These are phyloP conservation scores for Adiantum capillusveneris DNA, from an alignment of 75 land plant species.

Conservation along the genomic window DNA sequence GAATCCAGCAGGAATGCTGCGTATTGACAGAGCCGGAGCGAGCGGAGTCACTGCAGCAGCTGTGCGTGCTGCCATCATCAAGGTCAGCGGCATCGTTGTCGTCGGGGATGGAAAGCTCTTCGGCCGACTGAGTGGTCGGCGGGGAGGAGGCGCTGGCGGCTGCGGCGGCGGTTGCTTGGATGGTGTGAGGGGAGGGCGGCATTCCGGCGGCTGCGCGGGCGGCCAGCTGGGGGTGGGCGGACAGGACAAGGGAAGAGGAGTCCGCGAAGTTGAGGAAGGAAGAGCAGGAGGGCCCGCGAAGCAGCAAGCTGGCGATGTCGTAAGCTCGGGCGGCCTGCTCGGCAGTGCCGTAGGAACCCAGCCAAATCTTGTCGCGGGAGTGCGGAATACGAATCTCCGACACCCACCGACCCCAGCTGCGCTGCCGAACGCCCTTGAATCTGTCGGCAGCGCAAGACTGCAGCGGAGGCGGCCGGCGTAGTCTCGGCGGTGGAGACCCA, in stretches of 20 bases:
- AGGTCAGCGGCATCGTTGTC: not conserved
- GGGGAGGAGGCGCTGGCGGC: not conserved
- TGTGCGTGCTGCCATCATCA: not conserved
- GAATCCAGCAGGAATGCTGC: not conserved
- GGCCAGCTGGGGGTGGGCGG: not conserved
- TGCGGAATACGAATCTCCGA: slow-evolving; percentile 9
- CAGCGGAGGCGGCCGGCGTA: too few relatives aligned
- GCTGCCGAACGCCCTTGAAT: slow-evolving; percentile 8
- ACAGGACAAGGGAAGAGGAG: not conserved
- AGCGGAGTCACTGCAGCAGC: not conserved
- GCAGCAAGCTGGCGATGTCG: slow-evolving; percentile 1
- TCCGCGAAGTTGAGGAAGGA: not conserved
- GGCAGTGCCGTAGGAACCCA: not conserved
- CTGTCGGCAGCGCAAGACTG: not conserved
- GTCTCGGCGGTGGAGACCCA: too few relatives aligned
- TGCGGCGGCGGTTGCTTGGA: not conserved
- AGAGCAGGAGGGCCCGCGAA: slow-evolving; percentile 4
- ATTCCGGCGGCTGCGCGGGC: not conserved
- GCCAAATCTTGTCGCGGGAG: slow-evolving; percentile 8
- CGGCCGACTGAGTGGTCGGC: not conserved
- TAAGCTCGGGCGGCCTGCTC: slow-evolving; percentile 12
- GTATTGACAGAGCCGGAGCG: too few relatives aligned
- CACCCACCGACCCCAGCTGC: slow-evolving; percentile 13
- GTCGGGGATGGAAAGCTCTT: not conserved
- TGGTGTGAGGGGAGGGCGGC: not conserved